A percentile compares a stretch with the other conserved stretches of the same genome.
Conservation (phyloP, 2,329 filamentous ascomycete genomes). For the Dothideomycetidae sp. region DNA sequence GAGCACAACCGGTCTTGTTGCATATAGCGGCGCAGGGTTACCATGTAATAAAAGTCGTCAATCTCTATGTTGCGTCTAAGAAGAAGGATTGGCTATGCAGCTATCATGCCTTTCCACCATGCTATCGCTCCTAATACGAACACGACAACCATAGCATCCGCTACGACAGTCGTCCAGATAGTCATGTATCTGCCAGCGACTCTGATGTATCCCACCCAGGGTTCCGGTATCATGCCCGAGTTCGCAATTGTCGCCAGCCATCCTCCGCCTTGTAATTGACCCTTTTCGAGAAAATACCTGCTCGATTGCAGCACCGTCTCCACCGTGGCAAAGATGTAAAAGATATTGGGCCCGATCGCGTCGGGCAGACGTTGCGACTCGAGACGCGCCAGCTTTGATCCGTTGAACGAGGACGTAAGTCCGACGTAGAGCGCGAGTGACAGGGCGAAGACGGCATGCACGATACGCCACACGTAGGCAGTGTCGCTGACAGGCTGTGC, state of each 20-base stretch:
- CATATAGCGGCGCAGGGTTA: conserved; percentile 3
- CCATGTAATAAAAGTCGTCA: not conserved
- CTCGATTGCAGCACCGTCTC: conserved; percentile 59
- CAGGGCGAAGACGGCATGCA: conserved; percentile 60
- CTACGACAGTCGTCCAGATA: conserved; percentile 57
- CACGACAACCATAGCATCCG: conserved; percentile 60
- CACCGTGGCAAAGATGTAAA: conserved; percentile 67
- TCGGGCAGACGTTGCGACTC: conserved; percentile 23
- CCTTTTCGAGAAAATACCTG: conserved; percentile 55
- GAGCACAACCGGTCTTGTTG: not conserved
- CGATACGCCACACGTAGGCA: conserved; percentile 51
- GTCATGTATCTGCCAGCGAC: conserved; percentile 51
- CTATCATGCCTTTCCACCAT: conserved; percentile 31
- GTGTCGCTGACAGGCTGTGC: conserved; percentile 24
- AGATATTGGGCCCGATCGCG: conserved; percentile 42
- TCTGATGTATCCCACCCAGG: conserved; percentile 46
- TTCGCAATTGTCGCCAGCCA: conserved; percentile 49
- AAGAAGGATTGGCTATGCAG: conserved; percentile 9
- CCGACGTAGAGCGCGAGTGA: conserved; percentile 57
- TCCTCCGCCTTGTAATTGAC: conserved; percentile 42
- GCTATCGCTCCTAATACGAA: conserved; percentile 54
- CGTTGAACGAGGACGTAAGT: conserved; percentile 52
- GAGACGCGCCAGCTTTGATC: conserved; percentile 45
- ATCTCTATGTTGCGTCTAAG: conserved; percentile 3
- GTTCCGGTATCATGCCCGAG: conserved; percentile 47